These are phyloP conservation scores for Gnaphalium uliginosum DNA, from an alignment of 129 eudicot species.

Conservation along the genomic window DNA sequence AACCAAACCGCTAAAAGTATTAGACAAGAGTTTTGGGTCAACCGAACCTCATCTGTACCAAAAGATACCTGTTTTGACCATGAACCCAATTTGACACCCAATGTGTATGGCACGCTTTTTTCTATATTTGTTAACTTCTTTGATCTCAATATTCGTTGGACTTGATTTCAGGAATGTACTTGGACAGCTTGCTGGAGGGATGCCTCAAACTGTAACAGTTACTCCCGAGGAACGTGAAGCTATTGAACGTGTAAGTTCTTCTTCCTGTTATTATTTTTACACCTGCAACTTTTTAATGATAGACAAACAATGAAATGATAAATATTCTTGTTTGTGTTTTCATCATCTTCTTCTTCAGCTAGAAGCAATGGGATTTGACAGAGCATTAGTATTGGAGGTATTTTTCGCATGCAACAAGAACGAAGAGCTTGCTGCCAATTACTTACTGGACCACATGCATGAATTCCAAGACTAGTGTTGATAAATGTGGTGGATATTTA, in stretches of 20 bases:
- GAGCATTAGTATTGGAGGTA: conserved; percentile 61
- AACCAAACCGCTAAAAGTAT: neutral
- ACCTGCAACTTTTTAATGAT: neutral
- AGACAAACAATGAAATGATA: neutral
- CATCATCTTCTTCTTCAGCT: conserved; percentile 41
- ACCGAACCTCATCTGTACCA: neutral
- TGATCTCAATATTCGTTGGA: neutral
- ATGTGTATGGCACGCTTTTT: neutral
- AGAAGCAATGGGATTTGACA: conserved; percentile 80
- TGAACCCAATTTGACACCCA: neutral
- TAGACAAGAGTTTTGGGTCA: neutral
- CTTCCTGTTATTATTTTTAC: neutral
- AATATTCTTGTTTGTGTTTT: neutral
- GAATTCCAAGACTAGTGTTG: conserved; percentile 55
- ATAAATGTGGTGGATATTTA: conserved; percentile 10
- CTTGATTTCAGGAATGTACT: conserved; percentile 45
- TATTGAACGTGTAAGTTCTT: conserved; percentile 67
- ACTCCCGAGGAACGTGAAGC: conserved; percentile 82
- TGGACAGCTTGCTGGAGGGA: conserved; percentile 47
- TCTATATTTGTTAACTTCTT: neutral
- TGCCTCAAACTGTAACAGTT: conserved; percentile 64
- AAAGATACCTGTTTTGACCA: neutral
- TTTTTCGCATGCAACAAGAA: conserved; percentile 85
- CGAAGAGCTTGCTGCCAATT: conserved; percentile 85
- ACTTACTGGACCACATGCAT: conserved; percentile 73